Evolutionary conservation across 2,329 filamentous ascomycete genomes (phyloP), one percentile per base, ranked within the genome.

Genomic region (Periconia macrospinosa): DNA sequence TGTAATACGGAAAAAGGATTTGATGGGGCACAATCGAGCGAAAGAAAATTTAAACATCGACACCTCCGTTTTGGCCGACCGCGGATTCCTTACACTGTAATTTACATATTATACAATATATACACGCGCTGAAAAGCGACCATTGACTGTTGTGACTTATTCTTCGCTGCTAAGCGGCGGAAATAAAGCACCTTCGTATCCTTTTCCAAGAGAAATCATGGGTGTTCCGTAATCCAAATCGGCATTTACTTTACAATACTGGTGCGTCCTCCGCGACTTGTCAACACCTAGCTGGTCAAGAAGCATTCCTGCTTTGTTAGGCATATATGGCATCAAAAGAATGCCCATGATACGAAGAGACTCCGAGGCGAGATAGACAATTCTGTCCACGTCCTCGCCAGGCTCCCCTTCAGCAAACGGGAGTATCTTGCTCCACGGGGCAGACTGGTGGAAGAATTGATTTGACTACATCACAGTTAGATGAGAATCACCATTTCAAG

Each of bases 291-390:
- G 78, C 65, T 88, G 83, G 69, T 96, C 88, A 0, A 99, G 82
- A 30, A 97, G 74, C 60, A 84, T 77, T 11, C 76, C 75, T 45
- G 91, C 83, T 73, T 95, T 96, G 41, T 78, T 80, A 0, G 94
- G 94, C 83, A 99, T 96, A 67, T 92, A 90, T 1, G 94, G 92
- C 72, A 96, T 92, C 43, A 99, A 78, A 45, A 97, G 78, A 62
- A 99, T 96, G 14, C 87, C 91, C 0, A 81, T 79, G 20, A 97
- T 84, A 37, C 94, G 88, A 45, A 97, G 71, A 5, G 88, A 83
- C 75, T 99, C 94, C 9, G 87, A 83, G 42, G 81, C 79, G 42
- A 88, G 80, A 71, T 85, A 97, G 27, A 99, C 79, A 37, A 83
- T 81, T 43, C 57, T 67, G 51, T 72, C 43, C 50, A 67, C 65